Evolutionary conservation across 73 alveolate species (phyloP).

Genomic region (Paramecium caudatum): DNA sequence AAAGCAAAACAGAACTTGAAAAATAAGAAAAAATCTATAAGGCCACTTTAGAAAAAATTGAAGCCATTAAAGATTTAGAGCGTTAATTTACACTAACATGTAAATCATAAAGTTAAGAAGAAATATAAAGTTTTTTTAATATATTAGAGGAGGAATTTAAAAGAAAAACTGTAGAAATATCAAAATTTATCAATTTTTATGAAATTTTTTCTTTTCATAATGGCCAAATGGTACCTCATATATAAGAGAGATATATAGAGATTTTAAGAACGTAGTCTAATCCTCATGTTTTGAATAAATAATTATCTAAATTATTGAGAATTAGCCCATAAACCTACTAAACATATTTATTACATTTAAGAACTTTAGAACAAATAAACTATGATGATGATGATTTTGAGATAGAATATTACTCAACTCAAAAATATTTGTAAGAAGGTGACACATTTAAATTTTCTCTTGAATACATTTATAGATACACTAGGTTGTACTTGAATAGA

Average conservation of each 20-base stretch:
- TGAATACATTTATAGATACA: constrained; percentile 20
- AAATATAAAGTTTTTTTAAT: not conserved
- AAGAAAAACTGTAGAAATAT: not conserved
- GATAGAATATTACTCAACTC: not conserved
- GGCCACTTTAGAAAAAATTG: no score
- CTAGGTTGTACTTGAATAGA: not conserved
- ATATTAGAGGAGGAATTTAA: not conserved
- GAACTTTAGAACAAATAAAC: constrained; percentile 5
- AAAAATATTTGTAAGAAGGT: not conserved
- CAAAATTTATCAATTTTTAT: constrained; percentile 16
- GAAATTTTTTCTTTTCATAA: not conserved
- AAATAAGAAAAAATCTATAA: no score
- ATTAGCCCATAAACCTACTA: not conserved
- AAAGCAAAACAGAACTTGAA: not conserved
- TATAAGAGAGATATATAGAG: not conserved
- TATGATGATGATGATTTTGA: constrained; percentile 38
- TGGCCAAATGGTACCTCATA: not conserved
- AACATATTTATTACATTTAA: not conserved
- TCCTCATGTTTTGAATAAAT: constrained; percentile 29
- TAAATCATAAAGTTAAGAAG: not conserved
- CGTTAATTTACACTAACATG: no score
- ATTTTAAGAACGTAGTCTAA: not conserved
- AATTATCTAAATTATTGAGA: not conserved
- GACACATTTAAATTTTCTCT: constrained; percentile 6
- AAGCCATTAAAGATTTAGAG: no score